phyloP scores from a whole-genome alignment of 805 yeast genomes.

The Kregervanrija pseudodelftensis region DNA sequence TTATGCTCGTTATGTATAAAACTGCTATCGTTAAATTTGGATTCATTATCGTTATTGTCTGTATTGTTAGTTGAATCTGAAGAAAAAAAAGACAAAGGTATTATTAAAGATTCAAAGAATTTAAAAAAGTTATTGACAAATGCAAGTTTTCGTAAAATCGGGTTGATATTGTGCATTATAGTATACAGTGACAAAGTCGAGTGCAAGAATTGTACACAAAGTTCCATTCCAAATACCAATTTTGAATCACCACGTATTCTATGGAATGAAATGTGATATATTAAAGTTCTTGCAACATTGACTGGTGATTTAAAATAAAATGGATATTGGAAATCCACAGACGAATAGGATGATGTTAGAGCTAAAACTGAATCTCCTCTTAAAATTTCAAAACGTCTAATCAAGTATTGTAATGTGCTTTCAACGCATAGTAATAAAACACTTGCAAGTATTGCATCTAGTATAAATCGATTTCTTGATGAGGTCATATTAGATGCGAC shows the following conservation, averaged over 20 bases:
- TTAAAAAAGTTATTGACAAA: constrained; percentile 5
- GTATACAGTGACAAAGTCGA: constrained; percentile 26
- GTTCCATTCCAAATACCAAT: constrained; percentile 20
- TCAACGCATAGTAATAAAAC: constrained; percentile 16
- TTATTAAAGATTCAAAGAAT: constrained; percentile 4
- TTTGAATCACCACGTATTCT: constrained; percentile 10
- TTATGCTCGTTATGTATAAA: too few species aligned
- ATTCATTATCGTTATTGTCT: too few species aligned
- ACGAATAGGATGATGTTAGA: constrained; percentile 1
- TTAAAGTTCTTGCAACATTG: constrained; percentile 8
- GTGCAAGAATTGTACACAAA: constrained; percentile 20
- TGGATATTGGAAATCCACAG: constrained; percentile 7
- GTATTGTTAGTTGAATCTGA: too few species aligned
- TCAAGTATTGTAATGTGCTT: constrained; percentile 5
- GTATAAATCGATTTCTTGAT: constrained; percentile 18
- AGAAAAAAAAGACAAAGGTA: not conserved
- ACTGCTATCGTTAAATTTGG: too few species aligned
- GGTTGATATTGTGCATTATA: constrained; percentile 23
- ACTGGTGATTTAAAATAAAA: constrained; percentile 4
- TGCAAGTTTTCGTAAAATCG: constrained; percentile 15
- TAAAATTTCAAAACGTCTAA: constrained; percentile 9
- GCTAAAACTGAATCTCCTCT: constrained; percentile 6
- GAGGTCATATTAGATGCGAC: constrained; percentile 30
- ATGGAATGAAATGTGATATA: constrained; percentile 17
- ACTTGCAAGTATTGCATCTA: constrained; percentile 24